phyloP scores from a whole-genome alignment of 2,329 filamentous ascomycete species.

The Parasarocladium wereldwijsianum region DNA sequence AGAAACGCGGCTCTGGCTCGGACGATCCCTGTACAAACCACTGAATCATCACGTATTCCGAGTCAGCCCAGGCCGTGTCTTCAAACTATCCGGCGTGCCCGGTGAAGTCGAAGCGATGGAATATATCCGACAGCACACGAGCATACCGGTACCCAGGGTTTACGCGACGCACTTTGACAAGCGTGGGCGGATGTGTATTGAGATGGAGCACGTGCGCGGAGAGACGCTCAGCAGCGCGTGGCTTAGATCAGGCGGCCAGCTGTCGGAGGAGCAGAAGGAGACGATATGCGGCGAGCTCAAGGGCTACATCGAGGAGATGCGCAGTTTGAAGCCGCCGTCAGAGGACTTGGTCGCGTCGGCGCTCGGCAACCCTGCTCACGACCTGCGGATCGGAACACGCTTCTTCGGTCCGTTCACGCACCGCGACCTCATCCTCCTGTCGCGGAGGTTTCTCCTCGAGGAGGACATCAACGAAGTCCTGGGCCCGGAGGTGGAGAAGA shows the following conservation, averaged over 20 bases:
- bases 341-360: constrained; percentile 12
- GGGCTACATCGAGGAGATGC: constrained; percentile 10
- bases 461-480: constrained; percentile 11
- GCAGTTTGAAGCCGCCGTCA: constrained; percentile 11
- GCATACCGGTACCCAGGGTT: constrained; percentile 14
- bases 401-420: constrained; percentile 13
- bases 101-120: constrained; percentile 16
- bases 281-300: constrained; percentile 11
- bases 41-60: constrained; percentile 7
- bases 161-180: constrained; percentile 10
- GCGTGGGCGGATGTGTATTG: constrained; percentile 10
- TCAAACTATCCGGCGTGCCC: constrained; percentile 15
- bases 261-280: constrained; percentile 10
- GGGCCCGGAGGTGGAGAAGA: constrained; percentile 10
- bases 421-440: constrained; percentile 12
- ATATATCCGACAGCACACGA: constrained; percentile 14
- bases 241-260: constrained; percentile 3
- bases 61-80: constrained; percentile 15
- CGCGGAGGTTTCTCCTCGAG: constrained; percentile 9
- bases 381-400: constrained; percentile 11
- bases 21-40: constrained; percentile 11
- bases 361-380: constrained; percentile 12
- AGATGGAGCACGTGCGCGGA: constrained; percentile 13
- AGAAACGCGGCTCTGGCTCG: constrained; percentile 16
- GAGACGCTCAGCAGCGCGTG: constrained; percentile 9